Percentiles rank a stretch among this genome's conserved stretches.
Evolutionary conservation across 140 eudicot species (phyloP).

Genomic region (Erigeron philadelphicus): DNA sequence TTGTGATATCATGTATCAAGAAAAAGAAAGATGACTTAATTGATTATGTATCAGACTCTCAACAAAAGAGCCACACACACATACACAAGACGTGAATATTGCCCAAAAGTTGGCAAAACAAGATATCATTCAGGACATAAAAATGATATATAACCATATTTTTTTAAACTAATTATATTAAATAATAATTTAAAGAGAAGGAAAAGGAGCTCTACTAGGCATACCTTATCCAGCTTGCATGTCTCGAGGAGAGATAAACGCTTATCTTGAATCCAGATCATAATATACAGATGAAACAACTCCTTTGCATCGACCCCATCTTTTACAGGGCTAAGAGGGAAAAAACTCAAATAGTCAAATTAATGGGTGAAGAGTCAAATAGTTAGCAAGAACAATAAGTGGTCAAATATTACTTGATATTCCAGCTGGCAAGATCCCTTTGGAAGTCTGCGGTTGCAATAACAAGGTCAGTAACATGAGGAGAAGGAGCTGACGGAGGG

Average conservation of each 20-base stretch:
- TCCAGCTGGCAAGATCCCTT: slow-evolving; percentile 73
- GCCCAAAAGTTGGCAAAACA: not conserved
- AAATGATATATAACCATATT: not conserved
- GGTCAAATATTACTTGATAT: slow-evolving; percentile 45
- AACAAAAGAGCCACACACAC: not conserved
- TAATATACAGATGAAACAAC: slow-evolving; percentile 71
- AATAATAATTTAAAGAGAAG: not conserved
- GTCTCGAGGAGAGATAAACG: slow-evolving; percentile 66
- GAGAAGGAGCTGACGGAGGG: slow-evolving; percentile 70
- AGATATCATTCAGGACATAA: not conserved
- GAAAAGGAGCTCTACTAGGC: not conserved
- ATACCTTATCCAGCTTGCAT: slow-evolving; percentile 75
- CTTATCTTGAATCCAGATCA: slow-evolving; percentile 84
- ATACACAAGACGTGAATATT: not conserved
- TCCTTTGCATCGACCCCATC: slow-evolving; percentile 83
- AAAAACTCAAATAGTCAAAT: slow-evolving; percentile 4
- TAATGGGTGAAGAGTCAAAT: slow-evolving; percentile 13
- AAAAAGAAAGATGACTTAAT: not conserved
- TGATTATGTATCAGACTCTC: not conserved
- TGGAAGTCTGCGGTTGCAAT: slow-evolving; percentile 81
- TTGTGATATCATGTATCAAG: not conserved
- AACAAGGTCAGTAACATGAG: slow-evolving; percentile 67
- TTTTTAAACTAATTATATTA: not conserved
- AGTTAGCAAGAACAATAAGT: slow-evolving; percentile 5
- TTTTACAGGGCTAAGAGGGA: slow-evolving; percentile 47